phyloP scores from a whole-genome alignment of 768 basidiomycete genomes.

The Pleurotus tuoliensis region DNA sequence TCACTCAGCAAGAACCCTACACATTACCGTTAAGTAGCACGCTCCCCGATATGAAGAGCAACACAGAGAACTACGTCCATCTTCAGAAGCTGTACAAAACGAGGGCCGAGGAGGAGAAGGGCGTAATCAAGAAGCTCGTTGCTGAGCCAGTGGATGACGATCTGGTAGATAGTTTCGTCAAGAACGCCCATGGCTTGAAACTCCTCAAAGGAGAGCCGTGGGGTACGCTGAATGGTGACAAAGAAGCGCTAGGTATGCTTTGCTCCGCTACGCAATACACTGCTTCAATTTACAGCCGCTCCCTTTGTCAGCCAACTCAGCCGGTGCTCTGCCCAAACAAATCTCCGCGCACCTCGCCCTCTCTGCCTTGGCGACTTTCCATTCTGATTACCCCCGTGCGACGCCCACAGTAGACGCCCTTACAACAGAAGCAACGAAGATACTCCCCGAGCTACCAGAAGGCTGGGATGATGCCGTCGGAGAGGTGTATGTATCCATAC shows the following conservation, averaged over 20 bases:
- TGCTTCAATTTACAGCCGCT: too few species aligned
- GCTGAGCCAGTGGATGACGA: constrained; percentile 43
- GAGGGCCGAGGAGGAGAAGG: constrained; percentile 69
- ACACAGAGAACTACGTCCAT: constrained; percentile 76
- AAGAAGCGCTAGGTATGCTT: constrained; percentile 43
- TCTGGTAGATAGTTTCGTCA: constrained; percentile 69
- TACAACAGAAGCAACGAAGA: constrained; percentile 41
- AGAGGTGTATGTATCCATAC: constrained; percentile 66
- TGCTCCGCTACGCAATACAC: too few species aligned
- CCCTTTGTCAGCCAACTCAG: constrained; percentile 32
- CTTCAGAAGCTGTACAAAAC: constrained; percentile 84
- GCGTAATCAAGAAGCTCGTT: constrained; percentile 46
- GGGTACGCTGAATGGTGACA: constrained; percentile 52
- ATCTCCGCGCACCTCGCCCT: constrained; percentile 70
- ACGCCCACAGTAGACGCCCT: constrained; percentile 49
- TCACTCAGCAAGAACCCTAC: constrained; percentile 48
- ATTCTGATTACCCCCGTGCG: constrained; percentile 23
- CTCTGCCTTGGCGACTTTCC: constrained; percentile 48
- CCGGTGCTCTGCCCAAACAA: constrained; percentile 45
- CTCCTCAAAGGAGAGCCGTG: constrained; percentile 61
- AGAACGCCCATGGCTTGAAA: constrained; percentile 73
- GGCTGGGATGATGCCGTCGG: constrained; percentile 60
- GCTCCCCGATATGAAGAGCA: constrained; percentile 95
- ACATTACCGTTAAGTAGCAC: constrained; percentile 81
- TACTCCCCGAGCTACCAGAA: constrained; percentile 51